phyloP scores from a whole-genome alignment of 441 rosid species.

The Populus hybrid region DNA sequence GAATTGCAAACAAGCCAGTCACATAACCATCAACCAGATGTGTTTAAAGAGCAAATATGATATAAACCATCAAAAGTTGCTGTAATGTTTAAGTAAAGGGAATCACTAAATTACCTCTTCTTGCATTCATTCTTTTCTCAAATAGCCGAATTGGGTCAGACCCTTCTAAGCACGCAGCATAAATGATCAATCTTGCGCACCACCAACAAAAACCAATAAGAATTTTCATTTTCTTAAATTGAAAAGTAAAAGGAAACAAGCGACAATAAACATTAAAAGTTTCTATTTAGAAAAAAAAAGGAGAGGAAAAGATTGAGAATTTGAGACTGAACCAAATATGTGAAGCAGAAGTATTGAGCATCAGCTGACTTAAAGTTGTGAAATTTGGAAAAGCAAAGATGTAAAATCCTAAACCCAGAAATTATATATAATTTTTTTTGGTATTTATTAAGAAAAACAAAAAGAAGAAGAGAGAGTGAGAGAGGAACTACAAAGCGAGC shows the following conservation, averaged over 20 bases:
- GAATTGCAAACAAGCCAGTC: constrained; percentile 4
- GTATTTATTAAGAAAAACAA: background rate
- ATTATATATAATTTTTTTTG: background rate
- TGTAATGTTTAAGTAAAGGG: background rate
- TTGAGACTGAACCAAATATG: background rate
- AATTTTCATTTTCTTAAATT: background rate
- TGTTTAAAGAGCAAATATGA: background rate
- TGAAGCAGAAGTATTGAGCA: background rate
- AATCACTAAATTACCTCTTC: constrained; percentile 53
- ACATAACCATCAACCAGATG: background rate
- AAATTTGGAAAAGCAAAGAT: background rate
- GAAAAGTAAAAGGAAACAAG: background rate
- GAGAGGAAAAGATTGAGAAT: background rate
- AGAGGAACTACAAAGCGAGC: constrained; percentile 65
- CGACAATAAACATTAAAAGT: background rate
- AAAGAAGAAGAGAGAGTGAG: background rate
- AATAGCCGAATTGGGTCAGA: constrained; percentile 83
- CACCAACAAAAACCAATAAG: background rate
- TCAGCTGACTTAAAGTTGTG: background rate
- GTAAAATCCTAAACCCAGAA: background rate
- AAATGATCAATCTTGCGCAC: constrained; percentile 52
- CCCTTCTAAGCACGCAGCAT: constrained; percentile 91
- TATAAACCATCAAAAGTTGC: background rate
- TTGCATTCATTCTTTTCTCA: constrained; percentile 78
- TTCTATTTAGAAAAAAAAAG: background rate